These are phyloP conservation scores for Pythium brachiatum DNA, from an alignment of 352 stramenopile species.

Conservation along the genomic window DNA sequence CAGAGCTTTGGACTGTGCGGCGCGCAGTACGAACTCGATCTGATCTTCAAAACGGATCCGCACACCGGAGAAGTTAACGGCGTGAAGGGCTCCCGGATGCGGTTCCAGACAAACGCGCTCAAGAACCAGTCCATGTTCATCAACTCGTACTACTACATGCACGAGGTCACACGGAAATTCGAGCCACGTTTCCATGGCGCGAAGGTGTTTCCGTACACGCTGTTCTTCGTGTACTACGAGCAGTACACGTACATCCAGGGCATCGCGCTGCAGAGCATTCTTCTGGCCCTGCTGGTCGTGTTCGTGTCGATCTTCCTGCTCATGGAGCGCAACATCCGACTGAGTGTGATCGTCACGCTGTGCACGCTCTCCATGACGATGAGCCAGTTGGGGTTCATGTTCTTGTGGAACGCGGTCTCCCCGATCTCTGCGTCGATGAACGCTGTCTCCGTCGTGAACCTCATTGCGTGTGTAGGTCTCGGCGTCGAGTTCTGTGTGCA, in stretches of 20 bases:
- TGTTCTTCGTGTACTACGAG: constrained; percentile 92
- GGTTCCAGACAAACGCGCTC: constrained; percentile 85
- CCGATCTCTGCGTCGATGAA: constrained; percentile 79
- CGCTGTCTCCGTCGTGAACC: constrained; percentile 88
- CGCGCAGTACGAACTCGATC: constrained; percentile 81
- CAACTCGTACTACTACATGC: constrained; percentile 89
- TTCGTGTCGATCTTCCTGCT: constrained; percentile 78
- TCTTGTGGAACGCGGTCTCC: constrained; percentile 70
- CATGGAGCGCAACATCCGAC: constrained; percentile 60
- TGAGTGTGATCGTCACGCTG: constrained; percentile 65
- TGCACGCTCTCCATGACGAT: constrained; percentile 81
- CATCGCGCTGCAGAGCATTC: constrained; percentile 80
- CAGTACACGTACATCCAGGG: constrained; percentile 92
- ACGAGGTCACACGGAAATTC: constrained; percentile 49
- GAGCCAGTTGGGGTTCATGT: constrained; percentile 77
- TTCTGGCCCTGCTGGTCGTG: constrained; percentile 78
- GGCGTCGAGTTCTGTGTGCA: constrained; percentile 91
- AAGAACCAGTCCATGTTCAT: constrained; percentile 88
- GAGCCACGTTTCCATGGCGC: constrained; percentile 14
- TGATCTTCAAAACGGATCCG: constrained; percentile 56
- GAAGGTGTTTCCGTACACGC: constrained; percentile 82
- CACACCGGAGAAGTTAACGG: constrained; percentile 23
- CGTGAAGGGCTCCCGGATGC: constrained; percentile 76
- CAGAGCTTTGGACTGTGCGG: constrained; percentile 86
- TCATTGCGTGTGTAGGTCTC: constrained; percentile 84